Evolutionary conservation across 768 basidiomycete genomes (phyloP), one percentile per base, ranked within the genome.

Genomic region (Neoboletus magnificus): DNA sequence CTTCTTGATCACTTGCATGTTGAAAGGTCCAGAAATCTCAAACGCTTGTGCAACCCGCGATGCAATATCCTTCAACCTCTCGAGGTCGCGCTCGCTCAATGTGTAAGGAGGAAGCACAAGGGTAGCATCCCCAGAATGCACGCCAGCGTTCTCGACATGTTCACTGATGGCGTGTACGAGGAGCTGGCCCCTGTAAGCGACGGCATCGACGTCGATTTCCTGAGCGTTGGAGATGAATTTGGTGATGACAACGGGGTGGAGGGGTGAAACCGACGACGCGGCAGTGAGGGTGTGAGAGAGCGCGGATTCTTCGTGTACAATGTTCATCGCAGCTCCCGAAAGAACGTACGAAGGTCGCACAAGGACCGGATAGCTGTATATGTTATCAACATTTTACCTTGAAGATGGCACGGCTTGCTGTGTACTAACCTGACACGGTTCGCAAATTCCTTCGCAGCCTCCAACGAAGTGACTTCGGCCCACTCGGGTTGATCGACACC

Each of bases 251-350:
- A 98, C 96, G 2, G 97, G 97, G 74, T 98, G 94, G 18, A 95
- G 82, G 40, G 97, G 94, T 1, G 97, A 98, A 52, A 98, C 97
- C 43, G 88, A 85, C 32, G 96, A 93, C 15, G 97, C 97, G 22
- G 93, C 93, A n/a, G 94, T 94, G 45, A 99, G 85, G 62, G 92
- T 96, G 73, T 96, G 87, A 61, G 96, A 89, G 36, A 99, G 81
- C 16, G 84, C 76, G 13, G 91, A 81, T 71, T 96, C 93, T 69
- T 98, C 93, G 68, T 89, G 89, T 22, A 98, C 93, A 39, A 98
- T 95, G 73, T 97, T 99, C 97, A 99, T 99, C 16, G 97, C 97
- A 42, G 97, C 95, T 48, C 97, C 97, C 10, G 97, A 99, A 25
- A 98, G 85, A 42, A 98, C 96, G 73, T 98, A 98, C 0, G 96